Percentiles rank a stretch among this genome's conserved stretches.
Evolutionary conservation across 371 early-diverging fungal species (phyloP).

Genomic region (Apophysomyces ossiformis): DNA sequence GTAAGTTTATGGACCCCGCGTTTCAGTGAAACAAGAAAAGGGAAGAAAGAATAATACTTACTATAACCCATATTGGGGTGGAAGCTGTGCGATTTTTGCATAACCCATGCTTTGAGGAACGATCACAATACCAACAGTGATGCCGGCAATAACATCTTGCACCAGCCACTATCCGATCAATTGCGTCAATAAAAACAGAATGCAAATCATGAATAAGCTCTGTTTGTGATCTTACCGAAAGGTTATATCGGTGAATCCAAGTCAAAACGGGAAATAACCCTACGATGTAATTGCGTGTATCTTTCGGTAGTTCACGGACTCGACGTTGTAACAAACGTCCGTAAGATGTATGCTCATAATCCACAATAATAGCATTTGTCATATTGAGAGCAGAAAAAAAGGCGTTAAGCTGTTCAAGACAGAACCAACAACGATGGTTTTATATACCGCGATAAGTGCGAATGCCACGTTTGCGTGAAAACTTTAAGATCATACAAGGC

Average conservation of each 20-base stretch:
- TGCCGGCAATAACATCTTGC: slow-evolving; percentile 84
- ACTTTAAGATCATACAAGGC: too few species aligned
- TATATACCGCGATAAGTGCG: not conserved
- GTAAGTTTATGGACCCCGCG: slow-evolving; percentile 14
- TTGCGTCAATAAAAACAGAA: not conserved
- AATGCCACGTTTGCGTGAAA: not conserved
- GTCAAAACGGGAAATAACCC: slow-evolving; percentile 64
- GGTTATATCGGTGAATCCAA: slow-evolving; percentile 77
- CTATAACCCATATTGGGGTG: slow-evolving; percentile 85
- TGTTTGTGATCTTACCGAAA: slow-evolving; percentile 1
- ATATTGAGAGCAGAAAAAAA: slow-evolving; percentile 1
- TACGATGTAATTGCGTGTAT: slow-evolving; percentile 31
- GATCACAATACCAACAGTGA: slow-evolving; percentile 84
- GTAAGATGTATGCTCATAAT: slow-evolving; percentile 35
- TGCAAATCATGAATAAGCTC: too few species aligned
- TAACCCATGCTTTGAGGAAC: slow-evolving; percentile 90
- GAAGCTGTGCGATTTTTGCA: slow-evolving; percentile 82
- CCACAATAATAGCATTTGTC: slow-evolving; percentile 35
- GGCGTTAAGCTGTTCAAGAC: not conserved
- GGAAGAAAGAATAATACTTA: not conserved
- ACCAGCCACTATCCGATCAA: slow-evolving; percentile 64
- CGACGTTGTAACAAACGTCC: slow-evolving; percentile 22
- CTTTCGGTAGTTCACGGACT: slow-evolving; percentile 27
- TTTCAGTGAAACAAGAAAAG: slow-evolving; percentile 14
- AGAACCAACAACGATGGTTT: not conserved